These are phyloP conservation scores for Pseudoperonospora humuli DNA, from an alignment of 352 stramenopile species.

Conservation along the genomic window DNA sequence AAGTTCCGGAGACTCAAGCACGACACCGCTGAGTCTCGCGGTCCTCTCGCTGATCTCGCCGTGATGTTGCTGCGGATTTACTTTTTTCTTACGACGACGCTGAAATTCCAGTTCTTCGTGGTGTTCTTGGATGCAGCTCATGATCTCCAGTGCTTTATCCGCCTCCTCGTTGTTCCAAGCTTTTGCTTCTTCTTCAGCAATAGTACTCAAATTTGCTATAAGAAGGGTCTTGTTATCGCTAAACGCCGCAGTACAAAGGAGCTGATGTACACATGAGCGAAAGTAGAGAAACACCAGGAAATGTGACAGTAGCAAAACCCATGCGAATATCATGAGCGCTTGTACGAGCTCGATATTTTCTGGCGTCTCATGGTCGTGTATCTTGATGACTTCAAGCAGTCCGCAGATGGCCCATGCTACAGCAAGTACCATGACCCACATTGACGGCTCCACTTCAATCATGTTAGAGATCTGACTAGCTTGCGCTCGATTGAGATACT, in stretches of 20 bases:
- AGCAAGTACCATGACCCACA: slow-evolving; percentile 46
- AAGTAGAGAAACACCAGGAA: slow-evolving; percentile 36
- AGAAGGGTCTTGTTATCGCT: slow-evolving; percentile 5
- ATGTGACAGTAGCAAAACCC: slow-evolving; percentile 27
- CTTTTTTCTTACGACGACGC: too few species aligned
- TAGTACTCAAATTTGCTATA: slow-evolving; percentile 3
- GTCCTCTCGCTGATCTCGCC: not conserved
- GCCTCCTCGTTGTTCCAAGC: slow-evolving; percentile 17
- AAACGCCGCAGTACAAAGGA: slow-evolving; percentile 30
- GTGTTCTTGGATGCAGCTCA: slow-evolving; percentile 21
- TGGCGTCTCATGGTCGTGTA: slow-evolving; percentile 5
- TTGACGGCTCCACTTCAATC: slow-evolving; percentile 67
- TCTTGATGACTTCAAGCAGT: slow-evolving; percentile 5
- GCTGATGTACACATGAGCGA: slow-evolving; percentile 17
- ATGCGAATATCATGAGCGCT: slow-evolving; percentile 30
- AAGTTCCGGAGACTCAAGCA: slow-evolving; percentile 9
- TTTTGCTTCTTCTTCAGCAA: slow-evolving; percentile 16
- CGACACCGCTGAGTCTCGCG: slow-evolving; percentile 1
- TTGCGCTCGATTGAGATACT: slow-evolving; percentile 65
- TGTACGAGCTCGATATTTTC: slow-evolving; percentile 26
- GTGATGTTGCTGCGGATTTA: too few species aligned
- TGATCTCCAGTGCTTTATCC: slow-evolving; percentile 9
- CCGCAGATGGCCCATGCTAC: slow-evolving; percentile 38
- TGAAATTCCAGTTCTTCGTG: slow-evolving; percentile 7
- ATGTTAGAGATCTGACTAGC: slow-evolving; percentile 75